Base-by-base conservation (phyloP, 31 red algal genomes). In the Porphyra umbilicalis region DNA sequence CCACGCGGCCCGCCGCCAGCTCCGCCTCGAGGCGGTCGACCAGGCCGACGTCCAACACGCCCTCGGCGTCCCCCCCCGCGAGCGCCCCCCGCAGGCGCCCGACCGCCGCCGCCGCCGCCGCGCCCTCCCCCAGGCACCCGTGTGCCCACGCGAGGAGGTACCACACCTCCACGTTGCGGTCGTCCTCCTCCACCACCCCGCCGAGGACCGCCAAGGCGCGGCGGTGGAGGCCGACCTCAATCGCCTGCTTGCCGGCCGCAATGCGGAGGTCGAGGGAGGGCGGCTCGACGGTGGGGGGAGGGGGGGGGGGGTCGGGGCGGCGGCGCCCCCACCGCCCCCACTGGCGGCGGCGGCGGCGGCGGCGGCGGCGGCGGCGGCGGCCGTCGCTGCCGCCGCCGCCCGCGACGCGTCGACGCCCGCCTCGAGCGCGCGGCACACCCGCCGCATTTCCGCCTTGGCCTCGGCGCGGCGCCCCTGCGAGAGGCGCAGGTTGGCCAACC, bases 81-180 rank as follows among this genome's bases (percentile, higher is more conserved):
- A 71, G 25, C 57, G 30, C 57, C 57, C 30, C 3, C 57, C 57
- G 57, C 3, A 71, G 57, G 57, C 57, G 57, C 13, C 11, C 57
- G 25, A 71, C 4, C 57, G 57, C 57, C 25, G 57, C 57, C 11
- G 57, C 25, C 20, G 57, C 57, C 25, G 57, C 57, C 25, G 18
- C 57, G 25, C 6, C 57, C 57, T 71, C 57, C 25, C 57, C 57
- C 25, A 71, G 57, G 25, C 57, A 29, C 57, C 25, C 57, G 57
- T 71, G 57, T 18, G 57, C 25, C 57, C 57, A 71, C 16, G 85
- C 91, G 37, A 88, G 38, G 36, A 93, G 57, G 79, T 88, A 93
- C 91, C 91, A 93, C 79, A 93, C 91, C 79, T 93, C 91, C 32
- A 93, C 91, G 83, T 93, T 93, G 80, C 87, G 85, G 77, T 93